Conservation (phyloP, 2,329 filamentous ascomycete species). For the Beauveria australis region DNA sequence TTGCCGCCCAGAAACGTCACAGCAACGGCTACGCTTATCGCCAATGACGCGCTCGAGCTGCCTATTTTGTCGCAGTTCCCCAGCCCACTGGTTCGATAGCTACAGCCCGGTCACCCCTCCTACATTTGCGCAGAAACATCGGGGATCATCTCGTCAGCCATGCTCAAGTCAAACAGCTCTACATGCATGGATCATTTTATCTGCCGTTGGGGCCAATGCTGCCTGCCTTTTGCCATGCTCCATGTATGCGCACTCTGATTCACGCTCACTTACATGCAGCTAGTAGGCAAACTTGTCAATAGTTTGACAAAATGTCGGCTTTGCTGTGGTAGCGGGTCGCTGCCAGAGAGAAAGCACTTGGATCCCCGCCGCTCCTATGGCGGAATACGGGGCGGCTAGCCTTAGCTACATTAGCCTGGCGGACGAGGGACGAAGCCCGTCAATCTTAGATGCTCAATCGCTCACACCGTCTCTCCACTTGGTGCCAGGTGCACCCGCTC, state of each 20-base stretch:
- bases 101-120: not conserved
- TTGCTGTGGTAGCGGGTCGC: not conserved
- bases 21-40: conserved; percentile 2
- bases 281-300: not conserved
- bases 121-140: not conserved
- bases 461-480: conserved; percentile 1
- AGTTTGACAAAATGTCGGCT: not conserved
- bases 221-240: not conserved
- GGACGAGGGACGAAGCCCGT: not conserved
- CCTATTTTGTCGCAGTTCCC: not conserved
- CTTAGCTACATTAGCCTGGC: not conserved
- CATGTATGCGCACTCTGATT: not conserved
- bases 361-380: not conserved
- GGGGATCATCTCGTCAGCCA: not conserved
- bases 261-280: not conserved
- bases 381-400: not conserved
- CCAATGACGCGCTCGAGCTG: conserved; percentile 6
- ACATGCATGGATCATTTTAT: not conserved
- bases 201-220: not conserved
- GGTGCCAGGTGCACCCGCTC: not conserved
- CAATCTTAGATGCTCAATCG: conserved; percentile 5
- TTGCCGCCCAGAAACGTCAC: not conserved
- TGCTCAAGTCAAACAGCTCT: not conserved
- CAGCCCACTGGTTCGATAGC: not conserved
- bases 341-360: not conserved